Conservation (phyloP, 768 basidiomycete species). For the Auricularia sp. region DNA sequence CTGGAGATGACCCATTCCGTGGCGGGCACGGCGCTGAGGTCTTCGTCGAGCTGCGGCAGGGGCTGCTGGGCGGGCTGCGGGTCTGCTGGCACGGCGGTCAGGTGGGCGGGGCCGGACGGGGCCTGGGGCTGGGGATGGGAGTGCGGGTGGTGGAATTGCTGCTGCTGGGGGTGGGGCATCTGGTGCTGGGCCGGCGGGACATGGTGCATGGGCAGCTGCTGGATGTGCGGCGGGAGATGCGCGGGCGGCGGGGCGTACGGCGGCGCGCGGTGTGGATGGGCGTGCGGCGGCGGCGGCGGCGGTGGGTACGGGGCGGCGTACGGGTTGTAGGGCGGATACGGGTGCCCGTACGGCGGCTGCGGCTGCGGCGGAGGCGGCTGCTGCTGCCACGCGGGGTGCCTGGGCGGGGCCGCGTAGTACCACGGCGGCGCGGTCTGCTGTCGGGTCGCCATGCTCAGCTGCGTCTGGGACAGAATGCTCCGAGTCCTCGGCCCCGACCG, state of each 20-base stretch:
- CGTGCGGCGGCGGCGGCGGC: slow-evolving; percentile 23
- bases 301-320: slow-evolving; percentile 30
- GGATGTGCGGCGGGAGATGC: slow-evolving; percentile 21
- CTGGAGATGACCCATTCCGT: not conserved
- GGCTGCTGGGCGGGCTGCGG: slow-evolving; percentile 18
- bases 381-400: not conserved
- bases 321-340: slow-evolving; percentile 16
- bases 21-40: not conserved
- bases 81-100: slow-evolving; percentile 15
- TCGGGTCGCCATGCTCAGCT: no score
- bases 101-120: slow-evolving; percentile 9
- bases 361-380: slow-evolving; percentile 27
- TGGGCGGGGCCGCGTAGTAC: not conserved
- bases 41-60: slow-evolving; percentile 17
- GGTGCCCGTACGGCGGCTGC: slow-evolving; percentile 24
- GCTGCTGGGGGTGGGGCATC: slow-evolving; percentile 4
- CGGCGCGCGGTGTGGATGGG: slow-evolving; percentile 20
- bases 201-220: slow-evolving; percentile 15
- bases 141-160: slow-evolving; percentile 26
- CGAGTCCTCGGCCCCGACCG: no score
- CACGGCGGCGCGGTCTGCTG: not conserved
- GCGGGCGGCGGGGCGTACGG: slow-evolving; percentile 18
- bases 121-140: slow-evolving; percentile 15
- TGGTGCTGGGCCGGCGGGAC: slow-evolving; percentile 7
- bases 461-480: no score